Conservation (phyloP, 2,329 filamentous ascomycete genomes). For the Paracorniculantispora psalliotae region DNA sequence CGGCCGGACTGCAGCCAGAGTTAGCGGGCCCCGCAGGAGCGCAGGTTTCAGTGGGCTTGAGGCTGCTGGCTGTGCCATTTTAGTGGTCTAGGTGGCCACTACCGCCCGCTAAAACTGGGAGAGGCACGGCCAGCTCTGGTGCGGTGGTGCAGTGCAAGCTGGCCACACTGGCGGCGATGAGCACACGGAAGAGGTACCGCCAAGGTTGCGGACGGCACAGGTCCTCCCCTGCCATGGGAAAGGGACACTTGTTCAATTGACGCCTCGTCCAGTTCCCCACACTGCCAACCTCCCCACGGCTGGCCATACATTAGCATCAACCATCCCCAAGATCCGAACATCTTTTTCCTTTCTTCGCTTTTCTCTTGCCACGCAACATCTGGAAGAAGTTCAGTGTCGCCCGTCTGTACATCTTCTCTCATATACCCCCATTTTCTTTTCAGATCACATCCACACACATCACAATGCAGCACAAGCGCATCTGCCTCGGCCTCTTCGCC, state of each 20-base stretch:
- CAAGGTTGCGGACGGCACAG: no score
- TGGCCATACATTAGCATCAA: conserved; percentile 21
- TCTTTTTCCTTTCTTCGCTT: conserved; percentile 13
- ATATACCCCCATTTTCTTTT: conserved; percentile 4
- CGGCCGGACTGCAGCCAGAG: neutral
- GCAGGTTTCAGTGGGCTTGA: neutral
- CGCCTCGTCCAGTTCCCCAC: conserved; percentile 20
- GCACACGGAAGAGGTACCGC: no score
- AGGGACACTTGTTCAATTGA: conserved; percentile 43
- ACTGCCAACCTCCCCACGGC: conserved; percentile 24
- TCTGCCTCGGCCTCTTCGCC: conserved; percentile 51
- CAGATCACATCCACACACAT: conserved; percentile 14
- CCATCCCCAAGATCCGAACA: conserved; percentile 18
- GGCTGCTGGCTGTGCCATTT: neutral
- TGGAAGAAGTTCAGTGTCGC: conserved; percentile 18
- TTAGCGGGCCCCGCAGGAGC: neutral
- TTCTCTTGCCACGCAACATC: conserved; percentile 14
- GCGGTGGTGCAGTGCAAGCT: no score
- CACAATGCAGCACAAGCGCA: conserved; percentile 46
- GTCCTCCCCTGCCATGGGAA: conserved; percentile 18
- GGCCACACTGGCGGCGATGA: no score
- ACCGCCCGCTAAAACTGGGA: no score
- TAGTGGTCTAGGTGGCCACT: neutral
- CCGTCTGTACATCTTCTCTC: conserved; percentile 15
- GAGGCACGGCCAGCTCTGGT: neutral